phyloP scores from a whole-genome alignment of 768 basidiomycete genomes.

The Coprinopsis strossmayeri region DNA sequence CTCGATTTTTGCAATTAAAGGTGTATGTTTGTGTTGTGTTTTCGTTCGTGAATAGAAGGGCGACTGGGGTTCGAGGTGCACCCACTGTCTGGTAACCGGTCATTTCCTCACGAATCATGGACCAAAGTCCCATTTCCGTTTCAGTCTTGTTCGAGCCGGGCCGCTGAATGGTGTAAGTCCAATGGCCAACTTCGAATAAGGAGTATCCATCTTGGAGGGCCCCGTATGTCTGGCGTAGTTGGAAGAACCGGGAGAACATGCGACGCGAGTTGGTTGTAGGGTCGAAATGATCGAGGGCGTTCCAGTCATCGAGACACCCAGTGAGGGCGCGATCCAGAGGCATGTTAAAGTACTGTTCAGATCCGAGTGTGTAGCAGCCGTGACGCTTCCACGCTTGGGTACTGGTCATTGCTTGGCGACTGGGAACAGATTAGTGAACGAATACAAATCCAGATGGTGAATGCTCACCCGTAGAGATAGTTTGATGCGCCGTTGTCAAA shows the following conservation, averaged over 20 bases:
- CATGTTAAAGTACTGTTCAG: slow-evolving; percentile 92
- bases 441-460: background rate
- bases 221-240: slow-evolving; percentile 61
- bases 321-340: slow-evolving; percentile 71
- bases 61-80: slow-evolving; percentile 65
- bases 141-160: slow-evolving; percentile 79
- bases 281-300: slow-evolving; percentile 91
- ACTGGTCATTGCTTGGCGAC: slow-evolving; percentile 88
- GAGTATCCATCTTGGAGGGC: slow-evolving; percentile 83
- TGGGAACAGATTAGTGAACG: slow-evolving; percentile 19
- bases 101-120: slow-evolving; percentile 64
- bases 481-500: slow-evolving; percentile 87
- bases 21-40: slow-evolving; percentile 64
- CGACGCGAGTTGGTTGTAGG: slow-evolving; percentile 77
- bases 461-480: slow-evolving; percentile 77
- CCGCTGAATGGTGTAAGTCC: slow-evolving; percentile 71
- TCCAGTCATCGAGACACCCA: slow-evolving; percentile 88
- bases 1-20: slow-evolving; percentile 45
- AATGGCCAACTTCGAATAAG: slow-evolving; percentile 79
- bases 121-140: slow-evolving; percentile 89
- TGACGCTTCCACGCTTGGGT: slow-evolving; percentile 88
- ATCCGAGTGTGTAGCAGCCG: slow-evolving; percentile 88
- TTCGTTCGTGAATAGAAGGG: slow-evolving; percentile 84
- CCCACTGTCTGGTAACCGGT: slow-evolving; percentile 50
- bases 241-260: slow-evolving; percentile 64